Conservation (phyloP, 192 early-diverging fungal species). For the Podila epigama region DNA sequence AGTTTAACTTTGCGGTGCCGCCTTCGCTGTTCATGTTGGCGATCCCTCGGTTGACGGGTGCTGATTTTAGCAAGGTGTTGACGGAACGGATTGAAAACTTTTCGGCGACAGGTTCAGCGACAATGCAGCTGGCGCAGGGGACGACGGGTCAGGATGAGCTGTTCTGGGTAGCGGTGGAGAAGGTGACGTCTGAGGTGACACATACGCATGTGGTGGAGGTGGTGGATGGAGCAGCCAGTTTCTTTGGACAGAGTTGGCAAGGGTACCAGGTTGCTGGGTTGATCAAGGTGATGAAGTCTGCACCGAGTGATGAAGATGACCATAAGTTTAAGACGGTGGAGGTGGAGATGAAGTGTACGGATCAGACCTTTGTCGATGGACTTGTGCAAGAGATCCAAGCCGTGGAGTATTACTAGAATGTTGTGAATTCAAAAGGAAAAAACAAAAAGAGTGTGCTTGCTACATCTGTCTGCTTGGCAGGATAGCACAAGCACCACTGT, state of each 20-base stretch:
- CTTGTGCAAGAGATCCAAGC: conserved; percentile 46
- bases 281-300: conserved; percentile 55
- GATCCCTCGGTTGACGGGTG: conserved; percentile 52
- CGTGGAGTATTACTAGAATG: conserved; percentile 2
- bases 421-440: background rate
- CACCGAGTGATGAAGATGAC: background rate
- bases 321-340: conserved; percentile 40
- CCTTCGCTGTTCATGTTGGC: conserved; percentile 56
- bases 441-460: background rate
- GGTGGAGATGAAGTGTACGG: conserved; percentile 64
- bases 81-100: conserved; percentile 56
- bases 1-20: conserved; percentile 54
- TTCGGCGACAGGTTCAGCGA: conserved; percentile 52
- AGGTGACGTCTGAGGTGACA: conserved; percentile 50
- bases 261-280: conserved; percentile 64
- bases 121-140: conserved; percentile 31
- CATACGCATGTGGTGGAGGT: conserved; percentile 65
- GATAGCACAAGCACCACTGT: too few species aligned
- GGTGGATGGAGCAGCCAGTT: conserved; percentile 62
- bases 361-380: conserved; percentile 59
- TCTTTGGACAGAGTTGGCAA: conserved; percentile 65
- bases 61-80: conserved; percentile 53
- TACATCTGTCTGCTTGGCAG: too few species aligned
- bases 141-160: conserved; percentile 45
- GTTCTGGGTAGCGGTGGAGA: conserved; percentile 57